Conservation (phyloP, 768 basidiomycete genomes). For the Lactarius sp. region DNA sequence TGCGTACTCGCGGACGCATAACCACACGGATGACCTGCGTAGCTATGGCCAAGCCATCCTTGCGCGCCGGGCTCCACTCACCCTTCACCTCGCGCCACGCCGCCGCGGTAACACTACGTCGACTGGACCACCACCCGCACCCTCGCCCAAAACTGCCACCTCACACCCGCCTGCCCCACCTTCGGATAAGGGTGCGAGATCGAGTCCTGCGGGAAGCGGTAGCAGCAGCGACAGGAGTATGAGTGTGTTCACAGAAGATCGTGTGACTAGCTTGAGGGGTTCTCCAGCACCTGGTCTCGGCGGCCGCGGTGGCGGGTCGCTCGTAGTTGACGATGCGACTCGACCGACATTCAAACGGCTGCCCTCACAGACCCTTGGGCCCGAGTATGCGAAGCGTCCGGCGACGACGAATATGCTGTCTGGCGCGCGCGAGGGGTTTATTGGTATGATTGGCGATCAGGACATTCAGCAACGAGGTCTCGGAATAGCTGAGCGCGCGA, state of each 20-base stretch:
- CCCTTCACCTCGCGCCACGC: constrained; percentile 50
- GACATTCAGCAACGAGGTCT: constrained; percentile 1
- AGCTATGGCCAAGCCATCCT: constrained; percentile 74
- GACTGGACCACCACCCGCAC: neutral
- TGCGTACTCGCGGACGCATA: constrained; percentile 29
- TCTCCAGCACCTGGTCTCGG: constrained; percentile 28
- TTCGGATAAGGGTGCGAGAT: constrained; percentile 16
- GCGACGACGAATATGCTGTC: constrained; percentile 9
- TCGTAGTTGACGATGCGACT: constrained; percentile 29
- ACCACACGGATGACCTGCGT: constrained; percentile 54
- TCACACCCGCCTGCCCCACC: neutral
- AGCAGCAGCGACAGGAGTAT: constrained; percentile 9
- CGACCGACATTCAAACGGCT: constrained; percentile 70
- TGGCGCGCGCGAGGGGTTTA: constrained; percentile 10
- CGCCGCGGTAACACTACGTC: constrained; percentile 28
- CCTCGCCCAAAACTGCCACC: neutral
- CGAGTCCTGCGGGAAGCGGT: constrained; percentile 26
- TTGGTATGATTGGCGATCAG: neutral
- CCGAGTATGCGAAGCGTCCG: constrained; percentile 47
- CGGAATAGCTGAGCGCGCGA: constrained; percentile 18
- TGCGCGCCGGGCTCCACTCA: constrained; percentile 58
- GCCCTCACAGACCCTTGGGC: constrained; percentile 68
- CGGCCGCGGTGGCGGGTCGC: constrained; percentile 29
- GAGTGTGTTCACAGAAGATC: constrained; percentile 13
- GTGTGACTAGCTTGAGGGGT: constrained; percentile 11